Evolutionary conservation across 306 rosid genomes (phyloP).

Genomic region (Hippophae gyantsensis): DNA sequence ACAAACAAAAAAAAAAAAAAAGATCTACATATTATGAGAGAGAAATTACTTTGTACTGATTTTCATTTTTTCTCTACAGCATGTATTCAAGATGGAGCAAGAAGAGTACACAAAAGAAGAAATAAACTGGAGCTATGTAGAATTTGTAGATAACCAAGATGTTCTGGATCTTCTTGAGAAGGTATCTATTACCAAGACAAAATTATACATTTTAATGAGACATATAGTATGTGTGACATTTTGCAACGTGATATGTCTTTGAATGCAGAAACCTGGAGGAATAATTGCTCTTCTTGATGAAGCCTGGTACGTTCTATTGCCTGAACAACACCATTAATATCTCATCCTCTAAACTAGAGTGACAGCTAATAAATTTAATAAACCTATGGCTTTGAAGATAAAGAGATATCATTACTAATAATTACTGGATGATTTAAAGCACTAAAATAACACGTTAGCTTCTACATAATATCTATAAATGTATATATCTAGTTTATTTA

Average conservation of each 20-base stretch:
- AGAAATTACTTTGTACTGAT: conserved; percentile 7
- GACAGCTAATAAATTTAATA: background rate
- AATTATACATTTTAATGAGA: conserved; percentile 6
- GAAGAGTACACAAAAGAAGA: conserved; percentile 87
- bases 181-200: conserved; percentile 28
- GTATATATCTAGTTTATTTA: too few relatives aligned
- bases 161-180: conserved; percentile 84
- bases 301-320: conserved; percentile 60
- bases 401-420: too few relatives aligned
- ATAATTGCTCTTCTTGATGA: conserved; percentile 89
- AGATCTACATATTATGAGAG: conserved; percentile 1
- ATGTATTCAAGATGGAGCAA: conserved; percentile 93
- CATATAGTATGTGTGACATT: conserved; percentile 7
- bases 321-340: conserved; percentile 10
- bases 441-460: too few relatives aligned
- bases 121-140: conserved; percentile 83
- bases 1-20: conserved; percentile 1
- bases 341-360: conserved; percentile 8
- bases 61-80: conserved; percentile 41
- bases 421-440: too few relatives aligned
- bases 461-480: too few relatives aligned
- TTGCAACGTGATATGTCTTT: conserved; percentile 11
- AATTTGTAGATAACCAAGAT: conserved; percentile 82
- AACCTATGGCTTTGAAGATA: too few relatives aligned
- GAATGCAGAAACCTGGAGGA: conserved; percentile 85